Conservation (phyloP, 169 alveolate species). For the Toxoplasma gondii region DNA sequence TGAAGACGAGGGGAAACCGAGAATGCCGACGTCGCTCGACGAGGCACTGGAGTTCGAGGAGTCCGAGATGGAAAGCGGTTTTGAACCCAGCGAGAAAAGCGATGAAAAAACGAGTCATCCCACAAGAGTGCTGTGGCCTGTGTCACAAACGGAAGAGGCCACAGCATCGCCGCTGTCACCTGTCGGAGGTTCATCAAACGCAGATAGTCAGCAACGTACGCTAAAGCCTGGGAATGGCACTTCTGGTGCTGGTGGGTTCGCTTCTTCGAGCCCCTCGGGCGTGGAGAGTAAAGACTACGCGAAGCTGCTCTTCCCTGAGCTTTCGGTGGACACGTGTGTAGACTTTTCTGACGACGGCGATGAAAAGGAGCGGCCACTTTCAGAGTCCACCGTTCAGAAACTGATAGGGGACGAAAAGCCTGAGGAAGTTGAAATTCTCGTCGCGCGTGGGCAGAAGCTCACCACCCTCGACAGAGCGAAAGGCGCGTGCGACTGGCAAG, state of each 20-base stretch:
- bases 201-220: too few species aligned
- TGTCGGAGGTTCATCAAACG: too few species aligned
- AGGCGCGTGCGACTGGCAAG: constrained; percentile 39
- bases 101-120: neutral
- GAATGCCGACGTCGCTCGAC: neutral
- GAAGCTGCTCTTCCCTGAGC: neutral
- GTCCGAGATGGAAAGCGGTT: neutral
- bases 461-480: neutral
- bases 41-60: neutral
- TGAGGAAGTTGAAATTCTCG: constrained; percentile 22
- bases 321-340: too few species aligned
- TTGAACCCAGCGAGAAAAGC: neutral
- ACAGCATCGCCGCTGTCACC: too few species aligned
- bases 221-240: too few species aligned
- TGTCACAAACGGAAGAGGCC: too few species aligned
- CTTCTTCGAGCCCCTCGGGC: too few species aligned
- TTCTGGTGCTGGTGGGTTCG: too few species aligned
- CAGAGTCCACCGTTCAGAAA: neutral
- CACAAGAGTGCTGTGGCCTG: too few species aligned
- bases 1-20: neutral
- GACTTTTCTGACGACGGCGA: neutral
- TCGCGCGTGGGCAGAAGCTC: constrained; percentile 2
- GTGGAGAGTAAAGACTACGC: too few species aligned
- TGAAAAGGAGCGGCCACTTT: neutral
- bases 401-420: neutral